Evolutionary conservation across 306 rosid species (phyloP), one percentile per base, ranked within the genome.

Genomic region (Coriaria nepalensis): DNA sequence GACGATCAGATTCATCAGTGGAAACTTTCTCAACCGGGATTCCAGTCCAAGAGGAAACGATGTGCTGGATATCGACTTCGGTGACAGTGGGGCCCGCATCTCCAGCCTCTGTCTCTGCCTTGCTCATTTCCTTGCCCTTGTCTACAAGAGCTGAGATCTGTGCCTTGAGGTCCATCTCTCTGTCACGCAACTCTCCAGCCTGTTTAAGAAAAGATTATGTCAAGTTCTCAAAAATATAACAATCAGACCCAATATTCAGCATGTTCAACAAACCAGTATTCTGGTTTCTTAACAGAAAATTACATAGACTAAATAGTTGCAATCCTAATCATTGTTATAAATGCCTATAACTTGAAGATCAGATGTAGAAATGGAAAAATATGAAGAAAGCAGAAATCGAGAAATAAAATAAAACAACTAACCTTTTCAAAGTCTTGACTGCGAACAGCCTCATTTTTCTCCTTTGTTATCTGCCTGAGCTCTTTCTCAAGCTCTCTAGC

Each of bases 341-440:
- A 20, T 20, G 29, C 29, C 1, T 20, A 20, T 1, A 20, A 20
- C 29, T 1, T 20, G 29, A 20, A 3, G 29, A 20, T 20, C 29
- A 1, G 29, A 20, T 20, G 29, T 20, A 20, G 2, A 3, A 20
- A 20, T 20, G 29, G 29, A 1, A 20, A 1, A 20, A 20, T 1
- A 20, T 1, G 29, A 20, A 20, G 29, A 20, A 20, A 20, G 29
- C 29, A 20, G 1, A 20, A 1, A 33, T 43, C 7, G 6, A 8
- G 13, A 15, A 43, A 35, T 40, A n/a, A 4, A 53, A 39, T 41
- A 8, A 7, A 56, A 43, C 6, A 9, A 14, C 10, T 40, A 72
- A 87, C 96, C 87, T 87, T 87, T 52, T 87, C 96, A 62, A 80
- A 87, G 67, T 87, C 96, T 71, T 87, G 96, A 77, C 90, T 65